Conservation (phyloP, 352 stramenopile species). For the Globisporangium apiculatum region DNA sequence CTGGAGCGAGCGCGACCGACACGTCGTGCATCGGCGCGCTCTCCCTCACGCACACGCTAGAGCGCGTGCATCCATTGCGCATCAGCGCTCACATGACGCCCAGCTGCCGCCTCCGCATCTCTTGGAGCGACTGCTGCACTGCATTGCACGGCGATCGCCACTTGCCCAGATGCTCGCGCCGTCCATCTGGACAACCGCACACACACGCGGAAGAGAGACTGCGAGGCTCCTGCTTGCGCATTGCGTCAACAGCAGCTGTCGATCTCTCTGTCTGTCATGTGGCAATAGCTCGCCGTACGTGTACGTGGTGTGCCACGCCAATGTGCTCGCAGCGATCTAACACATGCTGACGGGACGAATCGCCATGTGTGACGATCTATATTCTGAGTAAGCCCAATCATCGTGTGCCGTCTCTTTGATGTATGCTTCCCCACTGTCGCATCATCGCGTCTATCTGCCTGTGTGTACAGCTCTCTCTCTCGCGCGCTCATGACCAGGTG, state of each 20-base stretch:
- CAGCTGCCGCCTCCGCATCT: slow-evolving; percentile 1
- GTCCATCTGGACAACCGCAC: too few relatives aligned
- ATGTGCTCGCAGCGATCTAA: too few relatives aligned
- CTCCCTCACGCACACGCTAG: too few relatives aligned
- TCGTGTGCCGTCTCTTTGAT: too few relatives aligned
- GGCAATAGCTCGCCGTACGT: background rate
- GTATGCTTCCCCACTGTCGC: too few relatives aligned
- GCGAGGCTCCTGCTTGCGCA: too few relatives aligned
- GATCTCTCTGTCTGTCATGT: background rate
- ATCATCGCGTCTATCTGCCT: background rate
- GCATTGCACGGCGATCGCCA: too few relatives aligned
- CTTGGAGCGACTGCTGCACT: background rate
- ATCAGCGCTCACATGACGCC: background rate
- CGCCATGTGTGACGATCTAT: too few relatives aligned
- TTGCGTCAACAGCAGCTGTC: background rate
- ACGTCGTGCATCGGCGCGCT: background rate
- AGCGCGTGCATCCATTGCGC: background rate
- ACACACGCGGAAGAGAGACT: too few relatives aligned
- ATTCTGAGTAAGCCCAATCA: too few relatives aligned
- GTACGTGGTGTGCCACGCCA: background rate
- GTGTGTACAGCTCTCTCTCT: background rate
- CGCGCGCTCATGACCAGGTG: background rate
- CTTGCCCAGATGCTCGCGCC: too few relatives aligned
- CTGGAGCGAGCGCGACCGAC: background rate
- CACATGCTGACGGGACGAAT: too few relatives aligned